Percentiles rank a stretch among this genome's conserved stretches.
These are phyloP conservation scores for Asclepias syriaca DNA, from an alignment of 257 asterid genomes.

Conservation along the genomic window DNA sequence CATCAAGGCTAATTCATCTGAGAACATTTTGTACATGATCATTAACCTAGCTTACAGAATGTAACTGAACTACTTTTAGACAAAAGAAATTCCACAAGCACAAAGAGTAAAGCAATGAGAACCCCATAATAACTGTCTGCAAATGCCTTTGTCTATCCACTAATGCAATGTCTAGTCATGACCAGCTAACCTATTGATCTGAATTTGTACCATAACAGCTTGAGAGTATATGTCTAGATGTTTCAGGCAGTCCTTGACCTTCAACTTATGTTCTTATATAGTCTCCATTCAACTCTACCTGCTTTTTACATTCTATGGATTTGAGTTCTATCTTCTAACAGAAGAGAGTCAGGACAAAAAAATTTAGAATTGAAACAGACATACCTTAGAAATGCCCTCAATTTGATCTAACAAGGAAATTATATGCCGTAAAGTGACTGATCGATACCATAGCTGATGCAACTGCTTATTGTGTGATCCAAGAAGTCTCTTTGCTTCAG, in stretches of 20 bases:
- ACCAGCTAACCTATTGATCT: neutral
- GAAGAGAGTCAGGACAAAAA: neutral
- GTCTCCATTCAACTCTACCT: neutral
- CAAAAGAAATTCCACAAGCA: neutral
- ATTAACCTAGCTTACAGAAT: neutral
- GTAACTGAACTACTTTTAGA: neutral
- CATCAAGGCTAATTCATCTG: neutral
- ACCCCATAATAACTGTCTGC: neutral
- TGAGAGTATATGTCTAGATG: neutral
- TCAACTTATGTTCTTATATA: neutral
- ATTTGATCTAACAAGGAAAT: constrained; percentile 93
- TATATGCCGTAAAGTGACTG: constrained; percentile 95
- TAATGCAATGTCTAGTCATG: neutral
- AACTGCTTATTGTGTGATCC: constrained; percentile 93
- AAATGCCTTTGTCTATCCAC: neutral
- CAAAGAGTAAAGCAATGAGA: neutral
- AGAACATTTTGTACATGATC: neutral
- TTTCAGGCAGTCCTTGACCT: neutral
- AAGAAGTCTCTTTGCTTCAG: constrained; percentile 79
- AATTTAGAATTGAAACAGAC: constrained; percentile 20
- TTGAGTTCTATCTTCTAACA: neutral
- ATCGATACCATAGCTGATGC: constrained; percentile 97
- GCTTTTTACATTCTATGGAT: neutral
- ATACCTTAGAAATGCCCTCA: constrained; percentile 96
- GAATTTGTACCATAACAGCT: neutral